Evolutionary conservation across 108 stramenopile genomes (phyloP).

Genomic region (Skeletonema grethae): DNA sequence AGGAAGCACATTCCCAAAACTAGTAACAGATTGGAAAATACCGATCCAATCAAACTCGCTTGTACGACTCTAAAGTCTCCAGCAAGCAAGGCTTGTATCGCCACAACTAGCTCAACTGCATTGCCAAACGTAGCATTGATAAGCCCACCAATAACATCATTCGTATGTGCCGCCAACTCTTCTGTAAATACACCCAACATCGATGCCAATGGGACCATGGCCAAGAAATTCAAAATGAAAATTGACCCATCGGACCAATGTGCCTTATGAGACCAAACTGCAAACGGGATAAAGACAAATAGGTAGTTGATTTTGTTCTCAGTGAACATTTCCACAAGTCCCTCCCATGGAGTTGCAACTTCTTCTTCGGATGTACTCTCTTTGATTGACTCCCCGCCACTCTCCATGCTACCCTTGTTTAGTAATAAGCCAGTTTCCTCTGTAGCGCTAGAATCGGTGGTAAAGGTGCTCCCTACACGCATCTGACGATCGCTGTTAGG

Average conservation of each 20-base stretch:
- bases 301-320: conserved; percentile 73
- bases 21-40: conserved; percentile 93
- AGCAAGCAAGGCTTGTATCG: conserved; percentile 79
- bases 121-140: conserved; percentile 98
- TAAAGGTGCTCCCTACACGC: not conserved
- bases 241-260: conserved; percentile 66
- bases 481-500: not conserved
- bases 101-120: conserved; percentile 92
- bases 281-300: conserved; percentile 72
- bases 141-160: conserved; percentile 93
- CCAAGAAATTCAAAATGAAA: conserved; percentile 92
- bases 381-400: not conserved
- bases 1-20: conserved; percentile 97
- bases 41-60: conserved; percentile 93
- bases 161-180: conserved; percentile 94
- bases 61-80: conserved; percentile 92
- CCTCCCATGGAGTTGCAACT: conserved; percentile 22
- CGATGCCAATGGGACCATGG: conserved; percentile 91
- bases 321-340: conserved; percentile 48
- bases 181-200: conserved; percentile 97
- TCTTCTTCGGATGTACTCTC: not conserved
- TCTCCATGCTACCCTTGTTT: not conserved
- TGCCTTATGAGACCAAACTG: conserved; percentile 49
- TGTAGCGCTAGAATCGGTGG: not conserved
- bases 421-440: not conserved